These are phyloP conservation scores for Sambucus nigra DNA, from an alignment of 129 eudicot species.

Conservation along the genomic window DNA sequence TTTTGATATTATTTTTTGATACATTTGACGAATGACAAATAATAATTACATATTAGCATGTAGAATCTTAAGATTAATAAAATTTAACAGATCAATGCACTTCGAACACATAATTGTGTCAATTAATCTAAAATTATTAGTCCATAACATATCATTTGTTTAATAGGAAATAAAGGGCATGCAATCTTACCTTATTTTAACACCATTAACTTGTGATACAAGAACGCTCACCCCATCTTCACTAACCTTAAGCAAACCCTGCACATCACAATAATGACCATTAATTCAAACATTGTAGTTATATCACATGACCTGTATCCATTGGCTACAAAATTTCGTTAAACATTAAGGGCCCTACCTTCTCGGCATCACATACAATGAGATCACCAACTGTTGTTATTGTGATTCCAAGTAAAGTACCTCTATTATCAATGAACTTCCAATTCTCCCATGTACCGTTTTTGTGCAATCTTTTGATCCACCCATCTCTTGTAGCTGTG, in stretches of 20 bases:
- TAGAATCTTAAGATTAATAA: too few species aligned
- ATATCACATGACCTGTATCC: background rate
- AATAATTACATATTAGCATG: too few species aligned
- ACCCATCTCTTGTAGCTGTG: conserved; percentile 86
- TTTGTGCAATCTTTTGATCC: conserved; percentile 55
- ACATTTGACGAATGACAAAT: too few species aligned
- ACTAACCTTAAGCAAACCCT: conserved; percentile 68
- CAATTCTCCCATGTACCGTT: conserved; percentile 69
- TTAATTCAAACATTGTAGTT: background rate
- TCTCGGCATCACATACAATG: conserved; percentile 46
- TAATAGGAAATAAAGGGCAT: too few species aligned
- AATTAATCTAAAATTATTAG: too few species aligned
- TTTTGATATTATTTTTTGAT: too few species aligned
- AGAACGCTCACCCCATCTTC: conserved; percentile 57
- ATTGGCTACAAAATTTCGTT: background rate
- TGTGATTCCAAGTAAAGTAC: conserved; percentile 50
- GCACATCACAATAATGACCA: conserved; percentile 13
- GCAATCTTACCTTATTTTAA: conserved; percentile 41
- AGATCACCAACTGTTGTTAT: conserved; percentile 35
- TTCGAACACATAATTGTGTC: too few species aligned
- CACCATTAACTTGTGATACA: conserved; percentile 56
- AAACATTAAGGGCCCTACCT: conserved; percentile 19
- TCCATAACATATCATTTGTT: too few species aligned
- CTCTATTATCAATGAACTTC: conserved; percentile 31
- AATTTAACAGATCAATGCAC: too few species aligned